Conservation (phyloP, 805 yeast genomes). For the Ogataea trehaloabstinens region DNA sequence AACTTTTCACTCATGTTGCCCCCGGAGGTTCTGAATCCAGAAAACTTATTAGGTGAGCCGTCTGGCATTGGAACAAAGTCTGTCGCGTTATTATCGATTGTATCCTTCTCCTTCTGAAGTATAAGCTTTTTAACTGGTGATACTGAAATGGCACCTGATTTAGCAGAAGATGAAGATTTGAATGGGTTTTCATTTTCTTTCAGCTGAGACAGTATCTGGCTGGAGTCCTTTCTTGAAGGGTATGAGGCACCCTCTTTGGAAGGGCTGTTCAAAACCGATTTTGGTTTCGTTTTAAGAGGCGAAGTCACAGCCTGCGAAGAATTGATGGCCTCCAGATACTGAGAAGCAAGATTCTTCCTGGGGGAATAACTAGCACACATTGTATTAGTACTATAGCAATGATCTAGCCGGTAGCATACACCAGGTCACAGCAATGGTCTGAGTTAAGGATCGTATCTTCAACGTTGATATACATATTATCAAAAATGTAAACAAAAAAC, state of each 20-base stretch:
- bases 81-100: conserved; percentile 25
- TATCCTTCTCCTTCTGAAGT: conserved; percentile 31
- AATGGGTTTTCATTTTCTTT: conserved; percentile 28
- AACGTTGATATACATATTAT: no score
- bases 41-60: conserved; percentile 16
- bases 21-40: conserved; percentile 14
- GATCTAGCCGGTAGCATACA: no score
- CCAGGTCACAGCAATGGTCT: no score
- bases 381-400: no score
- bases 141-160: not conserved
- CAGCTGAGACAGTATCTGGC: conserved; percentile 12
- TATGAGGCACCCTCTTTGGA: conserved; percentile 7
- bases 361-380: conserved; percentile 21
- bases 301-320: conserved; percentile 17
- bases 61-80: conserved; percentile 27
- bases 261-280: conserved; percentile 6
- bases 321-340: conserved; percentile 30
- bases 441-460: no score
- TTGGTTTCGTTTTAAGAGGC: conserved; percentile 20
- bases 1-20: conserved; percentile 5
- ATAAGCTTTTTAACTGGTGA: conserved; percentile 35
- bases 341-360: conserved; percentile 28
- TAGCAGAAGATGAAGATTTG: conserved; percentile 10
- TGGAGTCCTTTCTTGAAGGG: conserved; percentile 8
- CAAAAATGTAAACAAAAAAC: conserved; percentile 9